phyloP scores from a whole-genome alignment of 2,329 filamentous ascomycete genomes.

The Ascochyta koolunga region DNA sequence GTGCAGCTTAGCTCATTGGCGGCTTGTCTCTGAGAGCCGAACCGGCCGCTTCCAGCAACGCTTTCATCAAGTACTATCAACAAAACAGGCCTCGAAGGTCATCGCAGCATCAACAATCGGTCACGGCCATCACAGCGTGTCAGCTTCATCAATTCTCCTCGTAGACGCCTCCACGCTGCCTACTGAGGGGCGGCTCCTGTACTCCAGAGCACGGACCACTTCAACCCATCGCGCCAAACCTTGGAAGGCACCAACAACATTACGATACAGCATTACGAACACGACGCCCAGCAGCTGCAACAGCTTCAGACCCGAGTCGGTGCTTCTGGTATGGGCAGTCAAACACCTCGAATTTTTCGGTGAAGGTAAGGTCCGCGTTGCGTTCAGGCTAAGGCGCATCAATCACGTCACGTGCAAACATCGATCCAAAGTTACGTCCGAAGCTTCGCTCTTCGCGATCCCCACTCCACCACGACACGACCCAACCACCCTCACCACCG shows the following conservation, averaged over 20 bases:
- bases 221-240: constrained; percentile 35
- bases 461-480: constrained; percentile 37
- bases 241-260: constrained; percentile 32
- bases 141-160: neutral
- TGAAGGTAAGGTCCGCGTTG: constrained; percentile 17
- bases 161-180: neutral
- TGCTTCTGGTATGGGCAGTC: constrained; percentile 10
- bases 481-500: constrained; percentile 45
- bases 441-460: constrained; percentile 32
- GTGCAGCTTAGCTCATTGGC: constrained; percentile 20
- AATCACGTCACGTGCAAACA: constrained; percentile 30
- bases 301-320: constrained; percentile 18
- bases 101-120: constrained; percentile 7
- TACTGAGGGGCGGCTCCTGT: constrained; percentile 20
- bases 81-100: constrained; percentile 7
- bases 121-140: constrained; percentile 2
- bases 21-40: constrained; percentile 21
- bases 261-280: constrained; percentile 30
- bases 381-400: constrained; percentile 24
- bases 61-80: constrained; percentile 6
- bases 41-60: constrained; percentile 12
- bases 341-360: constrained; percentile 32
- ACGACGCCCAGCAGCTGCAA: constrained; percentile 31
- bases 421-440: constrained; percentile 26
- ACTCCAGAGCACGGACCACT: constrained; percentile 30